Evolutionary conservation across 805 yeast species (phyloP).

Genomic region (Kuraishia borneana): DNA sequence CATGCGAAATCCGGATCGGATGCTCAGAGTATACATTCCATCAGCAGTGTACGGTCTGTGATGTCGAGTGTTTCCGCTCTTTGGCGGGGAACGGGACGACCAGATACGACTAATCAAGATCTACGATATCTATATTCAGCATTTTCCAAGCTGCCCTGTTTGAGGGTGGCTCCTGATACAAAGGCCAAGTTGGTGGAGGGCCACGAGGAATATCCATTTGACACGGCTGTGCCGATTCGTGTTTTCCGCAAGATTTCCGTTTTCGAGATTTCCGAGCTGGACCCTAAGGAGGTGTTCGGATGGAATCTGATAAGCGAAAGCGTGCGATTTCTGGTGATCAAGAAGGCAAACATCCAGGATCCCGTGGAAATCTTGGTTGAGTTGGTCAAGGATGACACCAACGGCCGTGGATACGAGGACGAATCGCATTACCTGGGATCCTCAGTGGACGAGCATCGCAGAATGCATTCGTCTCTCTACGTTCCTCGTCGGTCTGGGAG

Average conservation of each 20-base stretch:
- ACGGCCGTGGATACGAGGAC: conserved; percentile 15
- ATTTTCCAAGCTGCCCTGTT: conserved; percentile 55
- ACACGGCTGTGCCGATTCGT: conserved; percentile 53
- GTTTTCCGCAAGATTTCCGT: conserved; percentile 54
- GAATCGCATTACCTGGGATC: conserved; percentile 11
- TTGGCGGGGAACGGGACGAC: conserved; percentile 23
- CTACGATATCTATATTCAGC: conserved; percentile 48
- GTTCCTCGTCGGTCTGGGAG: not conserved
- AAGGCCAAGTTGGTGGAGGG: conserved; percentile 46
- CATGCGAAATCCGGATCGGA: conserved; percentile 21
- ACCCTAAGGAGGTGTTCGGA: conserved; percentile 55
- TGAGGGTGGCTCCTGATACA: conserved; percentile 47
- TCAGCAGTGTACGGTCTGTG: conserved; percentile 44
- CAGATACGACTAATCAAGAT: conserved; percentile 29
- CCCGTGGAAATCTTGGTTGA: conserved; percentile 40
- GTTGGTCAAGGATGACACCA: conserved; percentile 39
- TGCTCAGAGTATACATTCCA: conserved; percentile 42
- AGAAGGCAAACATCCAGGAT: conserved; percentile 37
- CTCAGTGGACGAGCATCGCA: conserved; percentile 8
- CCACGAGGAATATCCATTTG: conserved; percentile 64
- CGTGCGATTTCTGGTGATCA: conserved; percentile 41
- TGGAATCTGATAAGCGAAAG: conserved; percentile 49
- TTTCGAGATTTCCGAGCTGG: conserved; percentile 46
- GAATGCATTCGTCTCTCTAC: conserved; percentile 3
- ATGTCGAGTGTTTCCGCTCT: conserved; percentile 33